These are phyloP conservation scores for Tulasnella calospora DNA, from an alignment of 768 basidiomycete species.

Conservation along the genomic window DNA sequence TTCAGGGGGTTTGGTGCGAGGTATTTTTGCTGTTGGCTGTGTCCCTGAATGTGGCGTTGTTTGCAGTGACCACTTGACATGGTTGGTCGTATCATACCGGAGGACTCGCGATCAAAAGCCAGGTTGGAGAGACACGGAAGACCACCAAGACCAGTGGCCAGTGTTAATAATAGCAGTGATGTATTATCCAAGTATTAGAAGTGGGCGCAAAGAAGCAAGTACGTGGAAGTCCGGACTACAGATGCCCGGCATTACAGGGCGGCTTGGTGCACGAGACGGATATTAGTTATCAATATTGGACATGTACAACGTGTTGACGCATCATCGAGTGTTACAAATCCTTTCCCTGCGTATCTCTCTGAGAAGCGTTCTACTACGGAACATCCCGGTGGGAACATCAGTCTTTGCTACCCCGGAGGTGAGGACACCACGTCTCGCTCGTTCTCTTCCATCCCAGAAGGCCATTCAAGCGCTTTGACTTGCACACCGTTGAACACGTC, in stretches of 20 bases:
- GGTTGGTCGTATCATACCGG: background rate
- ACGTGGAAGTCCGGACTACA: background rate
- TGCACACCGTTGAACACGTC: background rate
- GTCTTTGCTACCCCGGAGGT: background rate
- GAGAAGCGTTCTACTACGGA: background rate
- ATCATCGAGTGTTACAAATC: background rate
- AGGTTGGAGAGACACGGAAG: background rate
- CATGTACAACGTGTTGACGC: background rate
- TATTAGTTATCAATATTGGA: background rate
- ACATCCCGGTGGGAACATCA: background rate
- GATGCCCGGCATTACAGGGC: background rate
- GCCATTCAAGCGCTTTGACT: background rate
- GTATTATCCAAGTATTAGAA: background rate
- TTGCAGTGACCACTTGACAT: background rate
- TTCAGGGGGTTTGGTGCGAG: background rate
- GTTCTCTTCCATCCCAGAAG: background rate
- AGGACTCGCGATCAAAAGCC: background rate
- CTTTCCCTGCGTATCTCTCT: background rate
- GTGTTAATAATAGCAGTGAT: background rate
- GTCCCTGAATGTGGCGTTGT: background rate
- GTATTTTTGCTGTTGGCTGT: background rate
- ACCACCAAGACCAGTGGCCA: background rate
- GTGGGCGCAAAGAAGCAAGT: background rate
- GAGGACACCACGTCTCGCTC: background rate
- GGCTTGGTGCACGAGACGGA: background rate